Percentiles rank a stretch among this genome's conserved stretches.
phyloP scores from a whole-genome alignment of 2,329 filamentous ascomycete genomes.

The Nothomitra cinnamomea region DNA sequence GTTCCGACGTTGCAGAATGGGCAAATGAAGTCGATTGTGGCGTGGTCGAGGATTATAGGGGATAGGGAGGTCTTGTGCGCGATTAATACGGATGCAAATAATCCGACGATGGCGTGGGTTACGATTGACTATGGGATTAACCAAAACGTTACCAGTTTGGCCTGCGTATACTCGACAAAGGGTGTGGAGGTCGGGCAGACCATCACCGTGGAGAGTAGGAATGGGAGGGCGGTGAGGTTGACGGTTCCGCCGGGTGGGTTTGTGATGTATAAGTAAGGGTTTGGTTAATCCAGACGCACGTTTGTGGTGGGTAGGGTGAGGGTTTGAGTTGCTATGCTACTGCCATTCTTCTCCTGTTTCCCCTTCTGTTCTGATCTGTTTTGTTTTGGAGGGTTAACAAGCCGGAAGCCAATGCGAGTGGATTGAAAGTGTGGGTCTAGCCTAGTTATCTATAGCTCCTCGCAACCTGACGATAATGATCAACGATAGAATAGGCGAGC shows the following conservation, averaged over 20 bases:
- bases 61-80: slow-evolving; percentile 13
- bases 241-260: slow-evolving; percentile 10
- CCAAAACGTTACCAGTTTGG: slow-evolving; percentile 3
- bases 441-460: no score
- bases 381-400: no score
- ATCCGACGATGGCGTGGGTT: slow-evolving; percentile 9
- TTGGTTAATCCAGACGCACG: no score
- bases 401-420: no score
- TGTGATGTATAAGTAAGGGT: slow-evolving; percentile 11
- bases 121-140: slow-evolving; percentile 12
- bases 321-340: no score
- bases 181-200: neutral
- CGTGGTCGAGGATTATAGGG: slow-evolving; percentile 14
- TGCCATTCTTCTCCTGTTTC: no score
- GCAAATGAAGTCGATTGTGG: slow-evolving; percentile 11
- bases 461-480: no score
- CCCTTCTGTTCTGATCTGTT: no score
- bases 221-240: slow-evolving; percentile 9
- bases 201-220: slow-evolving; percentile 4
- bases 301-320: no score
- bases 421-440: no score
- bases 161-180: slow-evolving; percentile 8
- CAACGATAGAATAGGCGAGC: no score
- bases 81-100: slow-evolving; percentile 12
- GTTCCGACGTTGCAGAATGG: slow-evolving; percentile 7